These are phyloP conservation scores for Trapa bicornis DNA, from an alignment of 345 rosid species.

Conservation along the genomic window DNA sequence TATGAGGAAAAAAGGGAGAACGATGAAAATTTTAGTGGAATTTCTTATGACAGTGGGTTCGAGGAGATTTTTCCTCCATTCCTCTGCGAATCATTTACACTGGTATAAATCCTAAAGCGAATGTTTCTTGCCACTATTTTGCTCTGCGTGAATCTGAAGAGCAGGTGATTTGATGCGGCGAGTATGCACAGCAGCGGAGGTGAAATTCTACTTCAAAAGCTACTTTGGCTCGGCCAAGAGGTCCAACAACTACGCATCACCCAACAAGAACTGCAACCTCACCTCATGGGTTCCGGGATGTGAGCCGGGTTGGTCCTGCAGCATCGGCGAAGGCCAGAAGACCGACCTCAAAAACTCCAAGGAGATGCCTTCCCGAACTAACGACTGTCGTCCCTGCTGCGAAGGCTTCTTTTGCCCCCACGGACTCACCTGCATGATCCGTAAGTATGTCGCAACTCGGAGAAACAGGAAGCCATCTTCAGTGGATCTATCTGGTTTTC, in stretches of 20 bases:
- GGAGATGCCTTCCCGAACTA: constrained; percentile 43
- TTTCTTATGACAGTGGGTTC: neutral
- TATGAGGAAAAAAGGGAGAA: neutral
- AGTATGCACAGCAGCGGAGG: constrained; percentile 82
- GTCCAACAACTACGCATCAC: constrained; percentile 37
- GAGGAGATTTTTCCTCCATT: neutral
- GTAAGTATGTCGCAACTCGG: constrained; percentile 32
- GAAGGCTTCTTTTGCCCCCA: constrained; percentile 98
- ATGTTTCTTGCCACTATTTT: neutral
- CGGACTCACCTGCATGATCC: constrained; percentile 96
- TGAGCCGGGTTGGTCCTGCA: constrained; percentile 98
- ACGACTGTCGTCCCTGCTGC: constrained; percentile 52
- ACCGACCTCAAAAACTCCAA: constrained; percentile 44
- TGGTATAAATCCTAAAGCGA: neutral
- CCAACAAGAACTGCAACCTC: constrained; percentile 86
- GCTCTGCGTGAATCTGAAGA: neutral
- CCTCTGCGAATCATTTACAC: neutral
- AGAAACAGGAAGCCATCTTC: neutral
- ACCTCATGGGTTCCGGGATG: constrained; percentile 88
- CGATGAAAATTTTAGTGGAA: neutral
- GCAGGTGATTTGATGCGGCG: constrained; percentile 63
- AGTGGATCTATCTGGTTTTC: neutral
- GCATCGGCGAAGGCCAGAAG: constrained; percentile 25
- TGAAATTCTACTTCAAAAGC: constrained; percentile 60
- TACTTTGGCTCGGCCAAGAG: constrained; percentile 31